These are phyloP conservation scores for Chlorella sorokiniana DNA, from an alignment of 139 green algal species.

Conservation along the genomic window DNA sequence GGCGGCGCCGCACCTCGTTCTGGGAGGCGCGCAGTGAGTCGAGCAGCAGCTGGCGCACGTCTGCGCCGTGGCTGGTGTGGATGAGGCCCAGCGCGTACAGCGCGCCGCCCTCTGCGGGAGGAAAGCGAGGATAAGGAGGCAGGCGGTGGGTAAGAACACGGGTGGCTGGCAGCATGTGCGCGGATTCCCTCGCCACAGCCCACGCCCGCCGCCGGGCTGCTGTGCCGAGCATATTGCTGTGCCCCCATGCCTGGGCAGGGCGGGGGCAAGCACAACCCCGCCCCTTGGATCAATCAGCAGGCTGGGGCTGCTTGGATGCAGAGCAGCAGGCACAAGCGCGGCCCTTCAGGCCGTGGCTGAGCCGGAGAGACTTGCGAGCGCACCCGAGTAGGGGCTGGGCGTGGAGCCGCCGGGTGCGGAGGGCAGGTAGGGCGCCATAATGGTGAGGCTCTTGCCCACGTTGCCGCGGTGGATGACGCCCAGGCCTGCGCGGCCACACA, in stretches of 20 bases:
- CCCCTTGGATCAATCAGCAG: no score
- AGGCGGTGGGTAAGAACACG: no score
- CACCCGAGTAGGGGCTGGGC: constrained; percentile 52
- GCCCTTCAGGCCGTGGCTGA: background rate
- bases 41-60: constrained; percentile 84
- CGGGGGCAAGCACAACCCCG: no score
- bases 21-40: constrained; percentile 79
- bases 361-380: background rate
- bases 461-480: constrained; percentile 97
- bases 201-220: no score
- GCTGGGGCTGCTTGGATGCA: no score
- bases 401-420: constrained; percentile 59
- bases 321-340: no score
- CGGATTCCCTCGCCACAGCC: no score
- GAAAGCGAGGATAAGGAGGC: background rate
- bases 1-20: constrained; percentile 72
- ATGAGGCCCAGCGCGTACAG: constrained; percentile 98
- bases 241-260: no score
- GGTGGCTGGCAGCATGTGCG: no score
- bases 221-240: no score
- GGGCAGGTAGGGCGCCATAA: constrained; percentile 97
- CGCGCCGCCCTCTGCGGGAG: constrained; percentile 83
- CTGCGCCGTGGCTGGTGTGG: constrained; percentile 88
- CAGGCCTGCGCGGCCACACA: constrained; percentile 63
- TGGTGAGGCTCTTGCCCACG: constrained; percentile 69